These are phyloP conservation scores for Phialophora macrospora DNA, from an alignment of 2,329 filamentous ascomycete species.

Conservation along the genomic window DNA sequence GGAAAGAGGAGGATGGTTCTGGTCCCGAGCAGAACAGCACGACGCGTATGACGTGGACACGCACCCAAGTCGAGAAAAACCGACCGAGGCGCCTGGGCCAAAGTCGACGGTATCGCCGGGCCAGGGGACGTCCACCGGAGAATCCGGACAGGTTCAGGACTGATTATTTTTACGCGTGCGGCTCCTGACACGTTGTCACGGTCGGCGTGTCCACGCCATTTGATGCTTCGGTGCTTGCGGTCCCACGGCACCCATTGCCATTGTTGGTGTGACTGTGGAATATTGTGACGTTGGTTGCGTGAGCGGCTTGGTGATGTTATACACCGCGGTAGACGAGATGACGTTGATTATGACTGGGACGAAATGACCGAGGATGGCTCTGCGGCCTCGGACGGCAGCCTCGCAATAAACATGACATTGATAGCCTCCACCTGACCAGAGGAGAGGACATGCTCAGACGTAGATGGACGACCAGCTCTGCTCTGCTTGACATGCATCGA, in stretches of 20 bases:
- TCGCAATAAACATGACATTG: background rate
- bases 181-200: background rate
- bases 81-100: constrained; percentile 2
- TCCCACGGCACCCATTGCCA: background rate
- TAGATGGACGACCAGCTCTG: too few species aligned
- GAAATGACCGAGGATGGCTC: background rate
- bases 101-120: background rate
- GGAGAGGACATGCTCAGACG: background rate
- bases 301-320: background rate
- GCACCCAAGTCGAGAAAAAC: constrained; percentile 36
- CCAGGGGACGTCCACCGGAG: background rate
- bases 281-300: background rate
- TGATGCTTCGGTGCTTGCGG: background rate
- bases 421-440: background rate
- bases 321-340: background rate
- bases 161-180: background rate
- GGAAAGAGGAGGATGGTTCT: constrained; percentile 88
- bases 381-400: background rate
- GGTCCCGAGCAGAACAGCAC: constrained; percentile 41
- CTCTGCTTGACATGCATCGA: background rate
- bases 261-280: background rate
- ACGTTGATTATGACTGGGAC: background rate
- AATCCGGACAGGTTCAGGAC: background rate
- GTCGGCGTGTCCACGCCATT: background rate
- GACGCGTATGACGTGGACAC: constrained; percentile 38